Percentiles rank a stretch among this genome's conserved stretches.
phyloP scores from a whole-genome alignment of 2,329 filamentous ascomycete species.

The Cladobotryum protrusum region DNA sequence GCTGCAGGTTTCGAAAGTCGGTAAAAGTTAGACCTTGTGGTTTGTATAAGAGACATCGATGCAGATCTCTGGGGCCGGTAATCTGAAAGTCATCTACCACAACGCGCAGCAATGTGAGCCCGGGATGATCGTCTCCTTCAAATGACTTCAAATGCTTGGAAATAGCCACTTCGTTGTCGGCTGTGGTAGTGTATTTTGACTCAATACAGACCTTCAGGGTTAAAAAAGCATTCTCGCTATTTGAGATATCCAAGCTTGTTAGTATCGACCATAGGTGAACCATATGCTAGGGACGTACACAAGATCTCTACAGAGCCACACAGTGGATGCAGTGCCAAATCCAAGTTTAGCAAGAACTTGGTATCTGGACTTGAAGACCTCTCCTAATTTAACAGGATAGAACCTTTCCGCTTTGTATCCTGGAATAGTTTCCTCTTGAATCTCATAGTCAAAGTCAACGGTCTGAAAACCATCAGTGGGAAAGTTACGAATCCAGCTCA shows the following conservation, averaged over 20 bases:
- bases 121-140: too few species aligned
- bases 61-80: too few species aligned
- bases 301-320: constrained; percentile 21
- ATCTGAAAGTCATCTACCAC: too few species aligned
- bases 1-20: too few species aligned
- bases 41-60: too few species aligned
- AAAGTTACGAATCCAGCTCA: too few species aligned
- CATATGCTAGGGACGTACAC: constrained; percentile 8
- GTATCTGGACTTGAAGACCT: constrained; percentile 18
- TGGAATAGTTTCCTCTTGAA: constrained; percentile 21
- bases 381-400: constrained; percentile 19
- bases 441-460: neutral
- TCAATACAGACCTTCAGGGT: constrained; percentile 6
- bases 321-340: constrained; percentile 21
- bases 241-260: neutral
- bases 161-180: too few species aligned
- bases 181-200: too few species aligned
- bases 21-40: too few species aligned
- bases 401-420: constrained; percentile 17
- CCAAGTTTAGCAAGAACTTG: constrained; percentile 22
- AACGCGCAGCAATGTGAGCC: too few species aligned
- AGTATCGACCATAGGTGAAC: neutral
- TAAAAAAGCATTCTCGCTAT: neutral
- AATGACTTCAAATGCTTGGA: too few species aligned
- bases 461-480: neutral